These are phyloP conservation scores for Saturnispora quitensis DNA, from an alignment of 805 yeast species.

Conservation along the genomic window DNA sequence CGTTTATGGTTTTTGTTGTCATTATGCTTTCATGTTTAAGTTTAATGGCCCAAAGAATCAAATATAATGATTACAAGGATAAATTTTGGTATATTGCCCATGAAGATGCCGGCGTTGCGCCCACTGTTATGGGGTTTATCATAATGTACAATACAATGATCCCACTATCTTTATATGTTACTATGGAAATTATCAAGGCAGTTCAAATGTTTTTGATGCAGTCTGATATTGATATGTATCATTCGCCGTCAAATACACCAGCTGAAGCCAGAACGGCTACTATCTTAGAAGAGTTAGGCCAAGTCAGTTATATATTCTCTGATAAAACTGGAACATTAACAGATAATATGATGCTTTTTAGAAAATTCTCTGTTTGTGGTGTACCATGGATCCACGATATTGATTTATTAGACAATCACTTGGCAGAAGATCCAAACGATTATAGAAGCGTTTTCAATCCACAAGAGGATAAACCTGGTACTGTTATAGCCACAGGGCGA, in stretches of 20 bases:
- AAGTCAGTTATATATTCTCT: slow-evolving; percentile 87
- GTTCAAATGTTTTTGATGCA: slow-evolving; percentile 76
- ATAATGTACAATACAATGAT: slow-evolving; percentile 96
- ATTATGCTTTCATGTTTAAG: slow-evolving; percentile 66
- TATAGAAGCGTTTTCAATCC: slow-evolving; percentile 8
- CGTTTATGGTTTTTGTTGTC: slow-evolving; percentile 83
- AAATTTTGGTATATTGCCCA: slow-evolving; percentile 66
- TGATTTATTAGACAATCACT: slow-evolving; percentile 32
- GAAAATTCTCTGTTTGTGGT: slow-evolving; percentile 84
- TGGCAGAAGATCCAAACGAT: slow-evolving; percentile 9
- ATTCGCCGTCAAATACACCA: slow-evolving; percentile 73
- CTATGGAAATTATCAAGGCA: slow-evolving; percentile 91
- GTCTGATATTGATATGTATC: slow-evolving; percentile 93
- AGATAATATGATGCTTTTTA: slow-evolving; percentile 86
- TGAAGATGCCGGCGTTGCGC: slow-evolving; percentile 74
- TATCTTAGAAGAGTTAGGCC: slow-evolving; percentile 92
- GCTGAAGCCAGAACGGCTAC: slow-evolving; percentile 95
- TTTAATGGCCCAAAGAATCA: slow-evolving; percentile 64
- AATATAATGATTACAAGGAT: slow-evolving; percentile 32
- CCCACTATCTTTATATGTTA: slow-evolving; percentile 88
- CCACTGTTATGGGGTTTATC: slow-evolving; percentile 89
- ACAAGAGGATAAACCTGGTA: slow-evolving; percentile 14
- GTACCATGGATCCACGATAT: slow-evolving; percentile 80
- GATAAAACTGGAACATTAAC: slow-evolving; percentile 98
- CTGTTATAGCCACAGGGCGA: slow-evolving; percentile 34